phyloP scores from a whole-genome alignment of 1,139 yeast species.

The Arxiozyma slooffiae region DNA sequence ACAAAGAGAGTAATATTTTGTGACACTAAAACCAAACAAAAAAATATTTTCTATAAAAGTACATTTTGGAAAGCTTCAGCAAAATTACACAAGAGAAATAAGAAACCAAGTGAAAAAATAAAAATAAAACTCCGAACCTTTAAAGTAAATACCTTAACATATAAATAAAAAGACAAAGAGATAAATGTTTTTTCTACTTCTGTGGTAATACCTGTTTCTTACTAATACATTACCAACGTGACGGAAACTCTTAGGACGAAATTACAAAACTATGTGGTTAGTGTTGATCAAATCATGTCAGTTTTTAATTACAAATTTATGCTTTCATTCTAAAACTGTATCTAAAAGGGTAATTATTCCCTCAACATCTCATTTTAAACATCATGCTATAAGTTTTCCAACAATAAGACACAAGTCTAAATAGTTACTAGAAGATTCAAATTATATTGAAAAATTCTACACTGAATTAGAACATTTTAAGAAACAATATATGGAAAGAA shows the following conservation, averaged over 20 bases:
- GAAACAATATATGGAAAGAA: conserved; percentile 20
- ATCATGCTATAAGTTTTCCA: conserved; percentile 1
- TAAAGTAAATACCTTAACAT: too few species aligned
- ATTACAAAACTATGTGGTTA: background rate
- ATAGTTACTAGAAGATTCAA: conserved; percentile 39
- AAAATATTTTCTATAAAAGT: background rate
- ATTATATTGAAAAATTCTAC: conserved; percentile 38
- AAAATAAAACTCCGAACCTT: background rate
- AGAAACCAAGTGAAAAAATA: too few species aligned
- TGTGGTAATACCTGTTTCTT: background rate
- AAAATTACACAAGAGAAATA: background rate
- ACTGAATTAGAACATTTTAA: conserved; percentile 33
- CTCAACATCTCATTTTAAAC: conserved; percentile 14
- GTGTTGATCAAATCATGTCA: background rate
- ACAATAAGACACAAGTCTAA: conserved; percentile 25
- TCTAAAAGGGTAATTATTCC: conserved; percentile 18
- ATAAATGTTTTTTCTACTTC: too few species aligned
- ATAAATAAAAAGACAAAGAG: background rate
- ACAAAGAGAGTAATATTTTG: background rate
- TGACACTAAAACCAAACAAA: background rate
- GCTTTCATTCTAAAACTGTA: conserved; percentile 12
- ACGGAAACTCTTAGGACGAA: background rate
- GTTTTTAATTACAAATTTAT: conserved; percentile 2
- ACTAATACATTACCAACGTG: too few species aligned
- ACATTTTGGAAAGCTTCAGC: background rate